Evolutionary conservation across 208 protist species (phyloP).

Genomic region (Lotmaria passim): DNA sequence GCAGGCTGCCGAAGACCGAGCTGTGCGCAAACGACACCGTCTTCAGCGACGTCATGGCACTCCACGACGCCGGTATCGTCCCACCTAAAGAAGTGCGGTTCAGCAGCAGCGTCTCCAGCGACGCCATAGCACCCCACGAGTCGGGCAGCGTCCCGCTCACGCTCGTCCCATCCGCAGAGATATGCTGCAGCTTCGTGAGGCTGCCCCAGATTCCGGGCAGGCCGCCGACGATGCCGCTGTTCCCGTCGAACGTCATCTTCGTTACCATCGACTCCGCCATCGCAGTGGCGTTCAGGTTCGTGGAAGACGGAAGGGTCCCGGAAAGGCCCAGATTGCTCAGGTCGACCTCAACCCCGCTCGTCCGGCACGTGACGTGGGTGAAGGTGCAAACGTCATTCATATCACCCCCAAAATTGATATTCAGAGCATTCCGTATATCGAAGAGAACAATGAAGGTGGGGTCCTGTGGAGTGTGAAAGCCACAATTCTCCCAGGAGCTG

Average conservation of each 20-base stretch:
- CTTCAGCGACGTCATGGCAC: too few species aligned
- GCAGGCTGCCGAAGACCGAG: too few species aligned
- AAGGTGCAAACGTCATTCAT: neutral
- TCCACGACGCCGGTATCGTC: too few species aligned
- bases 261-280: neutral
- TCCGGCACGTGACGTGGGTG: neutral
- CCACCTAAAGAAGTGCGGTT: too few species aligned
- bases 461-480: too few species aligned
- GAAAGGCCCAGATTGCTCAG: neutral
- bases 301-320: neutral
- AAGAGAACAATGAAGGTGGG: neutral
- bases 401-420: neutral
- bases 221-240: constrained; percentile 14
- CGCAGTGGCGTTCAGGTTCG: neutral
- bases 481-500: neutral
- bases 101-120: too few species aligned
- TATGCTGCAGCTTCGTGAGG: too few species aligned
- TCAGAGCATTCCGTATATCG: neutral
- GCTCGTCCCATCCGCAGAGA: too few species aligned
- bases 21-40: too few species aligned
- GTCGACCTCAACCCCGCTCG: neutral
- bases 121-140: too few species aligned
- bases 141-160: too few species aligned
- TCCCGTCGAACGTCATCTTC: constrained; percentile 1
- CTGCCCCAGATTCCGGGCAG: too few species aligned